phyloP scores from a whole-genome alignment of 108 stramenopile genomes.

The Cafeteria roenbergensis region DNA sequence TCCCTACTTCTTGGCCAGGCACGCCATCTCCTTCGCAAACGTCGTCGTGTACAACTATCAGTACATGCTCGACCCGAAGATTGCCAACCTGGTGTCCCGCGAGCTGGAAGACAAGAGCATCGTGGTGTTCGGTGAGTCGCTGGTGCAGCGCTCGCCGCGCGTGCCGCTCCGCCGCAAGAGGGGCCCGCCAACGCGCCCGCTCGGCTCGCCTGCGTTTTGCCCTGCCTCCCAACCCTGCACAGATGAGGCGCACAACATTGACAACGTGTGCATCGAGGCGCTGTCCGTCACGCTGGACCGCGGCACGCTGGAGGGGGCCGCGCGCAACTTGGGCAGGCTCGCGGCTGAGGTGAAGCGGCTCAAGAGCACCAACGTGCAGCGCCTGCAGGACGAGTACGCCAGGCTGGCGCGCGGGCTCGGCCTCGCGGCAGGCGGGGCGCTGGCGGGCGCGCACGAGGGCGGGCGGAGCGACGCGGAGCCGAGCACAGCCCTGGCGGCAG shows the following conservation, averaged over 20 bases:
- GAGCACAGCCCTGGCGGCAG: too few relatives aligned
- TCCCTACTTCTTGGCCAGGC: slow-evolving; percentile 91
- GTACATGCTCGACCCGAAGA: slow-evolving; percentile 99
- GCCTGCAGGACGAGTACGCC: slow-evolving; percentile 80
- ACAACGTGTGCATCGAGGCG: slow-evolving; percentile 96
- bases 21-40: slow-evolving; percentile 87
- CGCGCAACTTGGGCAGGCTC: slow-evolving; percentile 64
- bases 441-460: background rate
- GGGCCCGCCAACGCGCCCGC: too few relatives aligned
- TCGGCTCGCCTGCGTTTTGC: too few relatives aligned
- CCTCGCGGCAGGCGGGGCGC: slow-evolving; percentile 8
- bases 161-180: too few relatives aligned
- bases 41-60: slow-evolving; percentile 98
- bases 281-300: slow-evolving; percentile 80
- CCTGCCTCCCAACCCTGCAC: too few relatives aligned
- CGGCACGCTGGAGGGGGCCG: slow-evolving; percentile 71
- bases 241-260: slow-evolving; percentile 89
- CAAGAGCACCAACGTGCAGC: slow-evolving; percentile 63
- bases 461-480: slow-evolving; percentile 9
- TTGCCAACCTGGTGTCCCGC: slow-evolving; percentile 24
- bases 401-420: slow-evolving; percentile 40
- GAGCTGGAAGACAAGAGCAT: slow-evolving; percentile 89
- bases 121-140: slow-evolving; percentile 86
- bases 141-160: too few relatives aligned
- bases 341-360: slow-evolving; percentile 62